Conservation (phyloP, 2,329 filamentous ascomycete genomes). For the Xylariomycetidae sp. region DNA sequence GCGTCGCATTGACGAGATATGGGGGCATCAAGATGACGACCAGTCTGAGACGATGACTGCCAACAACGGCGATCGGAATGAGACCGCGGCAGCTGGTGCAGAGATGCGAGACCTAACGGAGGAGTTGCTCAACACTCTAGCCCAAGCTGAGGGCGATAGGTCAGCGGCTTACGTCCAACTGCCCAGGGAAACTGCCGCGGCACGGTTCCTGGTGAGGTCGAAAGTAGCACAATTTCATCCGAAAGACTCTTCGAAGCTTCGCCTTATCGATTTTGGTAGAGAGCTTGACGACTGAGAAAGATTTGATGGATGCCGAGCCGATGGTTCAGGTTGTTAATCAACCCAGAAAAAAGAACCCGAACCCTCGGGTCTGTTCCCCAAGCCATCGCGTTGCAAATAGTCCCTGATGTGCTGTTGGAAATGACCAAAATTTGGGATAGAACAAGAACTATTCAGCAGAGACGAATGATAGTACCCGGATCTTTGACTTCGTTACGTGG, state of each 20-base stretch:
- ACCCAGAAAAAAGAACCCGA: too few relatives aligned
- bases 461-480: too few relatives aligned
- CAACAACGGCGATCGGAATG: slow-evolving; percentile 33
- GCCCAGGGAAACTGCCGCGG: slow-evolving; percentile 56
- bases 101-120: slow-evolving; percentile 60
- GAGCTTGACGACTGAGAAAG: slow-evolving; percentile 49
- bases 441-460: too few relatives aligned
- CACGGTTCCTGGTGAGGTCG: slow-evolving; percentile 59
- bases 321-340: too few relatives aligned
- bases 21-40: slow-evolving; percentile 36
- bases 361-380: too few relatives aligned
- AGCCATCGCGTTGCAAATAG: too few relatives aligned
- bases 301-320: too few relatives aligned
- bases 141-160: slow-evolving; percentile 49
- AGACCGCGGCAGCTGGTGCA: slow-evolving; percentile 44
- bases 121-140: slow-evolving; percentile 53
- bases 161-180: slow-evolving; percentile 55
- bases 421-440: too few relatives aligned
- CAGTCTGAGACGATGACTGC: slow-evolving; percentile 16
- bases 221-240: slow-evolving; percentile 65
- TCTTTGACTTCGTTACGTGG: too few relatives aligned
- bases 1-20: slow-evolving; percentile 60
- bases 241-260: slow-evolving; percentile 54
- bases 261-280: slow-evolving; percentile 59
- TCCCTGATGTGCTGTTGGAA: too few relatives aligned